Percentiles rank a stretch among this genome's conserved stretches.
These are phyloP conservation scores for Hypsizygus marmoreus DNA, from an alignment of 768 basidiomycete species.

Conservation along the genomic window DNA sequence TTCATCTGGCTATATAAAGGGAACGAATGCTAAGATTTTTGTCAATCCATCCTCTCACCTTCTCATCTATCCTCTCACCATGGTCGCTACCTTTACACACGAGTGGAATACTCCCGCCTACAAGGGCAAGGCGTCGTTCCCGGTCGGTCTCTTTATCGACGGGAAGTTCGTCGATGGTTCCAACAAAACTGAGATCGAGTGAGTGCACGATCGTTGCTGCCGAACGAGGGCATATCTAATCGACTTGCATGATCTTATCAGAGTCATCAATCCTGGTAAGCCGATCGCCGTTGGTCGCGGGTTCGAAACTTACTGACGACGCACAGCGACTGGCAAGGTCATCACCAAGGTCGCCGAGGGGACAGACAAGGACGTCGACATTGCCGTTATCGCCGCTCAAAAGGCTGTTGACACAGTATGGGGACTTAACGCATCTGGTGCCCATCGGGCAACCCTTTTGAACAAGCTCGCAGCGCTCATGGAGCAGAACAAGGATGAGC, in stretches of 20 bases:
- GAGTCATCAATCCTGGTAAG: constrained; percentile 57
- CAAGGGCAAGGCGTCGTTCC: constrained; percentile 61
- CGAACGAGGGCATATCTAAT: constrained; percentile 4
- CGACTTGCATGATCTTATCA: constrained; percentile 24
- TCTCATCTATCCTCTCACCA: constrained; percentile 12
- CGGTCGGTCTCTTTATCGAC: constrained; percentile 75
- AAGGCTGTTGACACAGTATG: constrained; percentile 35
- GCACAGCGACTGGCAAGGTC: constrained; percentile 60
- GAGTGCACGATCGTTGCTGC: constrained; percentile 23
- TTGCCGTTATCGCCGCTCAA: constrained; percentile 69
- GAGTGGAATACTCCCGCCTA: constrained; percentile 52
- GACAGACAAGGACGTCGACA: constrained; percentile 70
- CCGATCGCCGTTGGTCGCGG: constrained; percentile 5
- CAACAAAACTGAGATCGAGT: constrained; percentile 63
- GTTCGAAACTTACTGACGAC: neutral
- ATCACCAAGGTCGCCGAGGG: constrained; percentile 61
- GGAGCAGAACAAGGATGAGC: constrained; percentile 44
- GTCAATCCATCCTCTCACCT: neutral
- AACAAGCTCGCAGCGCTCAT: constrained; percentile 54
- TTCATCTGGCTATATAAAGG: too few species aligned
- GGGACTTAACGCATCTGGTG: constrained; percentile 50
- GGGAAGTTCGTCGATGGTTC: constrained; percentile 64
- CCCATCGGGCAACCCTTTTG: constrained; percentile 40
- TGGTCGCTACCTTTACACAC: constrained; percentile 42
- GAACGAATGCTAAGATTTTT: too few species aligned